Evolutionary conservation across 148 eudicot genomes (phyloP), one percentile per base, ranked within the genome.

Genomic region (Cornus kousa): DNA sequence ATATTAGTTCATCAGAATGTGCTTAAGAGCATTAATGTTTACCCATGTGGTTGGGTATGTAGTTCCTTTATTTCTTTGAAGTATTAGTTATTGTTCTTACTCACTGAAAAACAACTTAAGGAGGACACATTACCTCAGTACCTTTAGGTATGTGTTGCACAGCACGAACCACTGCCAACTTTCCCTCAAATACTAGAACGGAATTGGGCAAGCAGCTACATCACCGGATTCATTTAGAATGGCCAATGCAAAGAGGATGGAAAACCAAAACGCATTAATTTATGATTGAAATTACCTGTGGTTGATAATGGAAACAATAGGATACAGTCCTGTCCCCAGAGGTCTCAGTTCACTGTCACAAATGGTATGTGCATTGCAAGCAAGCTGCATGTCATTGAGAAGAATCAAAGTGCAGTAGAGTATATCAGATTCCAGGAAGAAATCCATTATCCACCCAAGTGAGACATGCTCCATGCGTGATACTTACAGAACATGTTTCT

Each of bases 341-440:
- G 97, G 97, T 77, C 92, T 90, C 69, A 96, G 80, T 86, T 96
- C 99, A 78, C 90, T 78, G 82, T 96, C 99, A 87, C 92, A 93
- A 40, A 96, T 96, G 71, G 89, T 90, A 82, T 93, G 99, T 24
- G 94, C 99, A 87, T 96, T 96, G 89, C 97, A 92, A 2, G 98
- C 93, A 68, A 96, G 88, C 98, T 96, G 95, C 86, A 85, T 16
- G 74, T 77, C 22, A 37, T 55, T 13, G 55, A 37, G 28, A 67
- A 83, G 50, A 4, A 43, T 43, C 10, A 43, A 43, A 43, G 10
- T 6, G 48, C 48, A 43, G 48, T 43, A 43, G 48, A 43, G 5
- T 43, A 43, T 43, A 31, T 55, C 32, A 31, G 40, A 67, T 74
- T 67, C 68, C 64, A 73, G 22, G 74, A 10, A 64, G 71, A 31